These are phyloP conservation scores for Tetrapyrgos nigripes DNA, from an alignment of 1,284 basidiomycete genomes.

Conservation along the genomic window DNA sequence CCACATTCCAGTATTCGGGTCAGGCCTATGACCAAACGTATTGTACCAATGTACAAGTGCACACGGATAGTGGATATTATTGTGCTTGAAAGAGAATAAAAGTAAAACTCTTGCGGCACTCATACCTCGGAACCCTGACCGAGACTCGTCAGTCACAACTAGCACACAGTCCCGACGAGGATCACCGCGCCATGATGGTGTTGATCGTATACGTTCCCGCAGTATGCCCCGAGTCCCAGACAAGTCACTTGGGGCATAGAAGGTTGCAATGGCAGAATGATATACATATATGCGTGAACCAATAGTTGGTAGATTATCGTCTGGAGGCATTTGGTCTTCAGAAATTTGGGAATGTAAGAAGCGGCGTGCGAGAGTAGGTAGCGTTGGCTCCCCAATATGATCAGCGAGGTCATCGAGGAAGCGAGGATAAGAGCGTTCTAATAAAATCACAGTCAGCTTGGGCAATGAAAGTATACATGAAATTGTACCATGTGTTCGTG, in stretches of 20 bases:
- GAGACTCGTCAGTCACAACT: constrained; percentile 10
- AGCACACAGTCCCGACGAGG: constrained; percentile 32
- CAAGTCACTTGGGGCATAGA: constrained; percentile 37
- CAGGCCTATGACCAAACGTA: constrained; percentile 1
- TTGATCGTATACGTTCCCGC: constrained; percentile 33
- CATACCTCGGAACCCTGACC: constrained; percentile 15
- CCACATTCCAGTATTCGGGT: constrained; percentile 23
- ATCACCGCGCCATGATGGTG: constrained; percentile 23
- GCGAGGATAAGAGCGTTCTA: not conserved
- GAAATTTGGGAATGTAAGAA: too few relatives aligned
- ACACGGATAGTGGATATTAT: constrained; percentile 13
- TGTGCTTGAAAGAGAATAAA: constrained; percentile 21
- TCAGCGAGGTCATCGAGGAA: not conserved
- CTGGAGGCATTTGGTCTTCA: too few relatives aligned
- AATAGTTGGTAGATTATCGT: constrained; percentile 13
- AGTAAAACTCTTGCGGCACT: constrained; percentile 12
- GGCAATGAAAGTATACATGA: not conserved
- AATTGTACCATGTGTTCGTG: not conserved
- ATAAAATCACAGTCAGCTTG: too few relatives aligned
- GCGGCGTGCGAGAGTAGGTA: not conserved
- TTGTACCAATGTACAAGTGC: constrained; percentile 24
- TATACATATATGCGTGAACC: constrained; percentile 21
- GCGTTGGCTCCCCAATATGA: not conserved
- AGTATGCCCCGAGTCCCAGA: constrained; percentile 35
- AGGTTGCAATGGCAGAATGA: constrained; percentile 30